Evolutionary conservation across 2,329 filamentous ascomycete species (phyloP).

Genomic region (Cyphellophora attinorum): DNA sequence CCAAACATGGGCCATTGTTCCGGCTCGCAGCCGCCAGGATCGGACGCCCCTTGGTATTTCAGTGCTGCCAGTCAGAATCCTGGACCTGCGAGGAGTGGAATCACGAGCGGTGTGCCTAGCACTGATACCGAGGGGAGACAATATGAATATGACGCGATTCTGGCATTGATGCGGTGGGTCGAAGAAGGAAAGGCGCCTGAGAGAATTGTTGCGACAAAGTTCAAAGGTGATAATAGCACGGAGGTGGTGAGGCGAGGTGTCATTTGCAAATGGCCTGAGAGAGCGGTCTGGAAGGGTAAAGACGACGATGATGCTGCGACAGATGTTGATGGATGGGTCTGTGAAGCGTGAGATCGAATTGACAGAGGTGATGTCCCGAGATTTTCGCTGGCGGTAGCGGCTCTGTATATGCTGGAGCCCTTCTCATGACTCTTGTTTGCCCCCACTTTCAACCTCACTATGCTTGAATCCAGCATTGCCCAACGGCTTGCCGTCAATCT

Average conservation of each 20-base stretch:
- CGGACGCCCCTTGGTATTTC: slow-evolving; percentile 2
- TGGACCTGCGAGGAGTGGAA: not conserved
- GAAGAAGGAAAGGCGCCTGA: slow-evolving; percentile 33
- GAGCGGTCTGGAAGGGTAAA: not conserved
- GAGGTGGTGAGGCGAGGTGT: not conserved
- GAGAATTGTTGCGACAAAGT: slow-evolving; percentile 35
- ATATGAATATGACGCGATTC: slow-evolving; percentile 37
- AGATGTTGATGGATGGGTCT: too few relatives aligned
- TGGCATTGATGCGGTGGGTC: slow-evolving; percentile 41
- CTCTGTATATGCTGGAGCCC: too few relatives aligned
- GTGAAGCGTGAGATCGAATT: too few relatives aligned
- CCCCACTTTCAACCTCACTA: slow-evolving; percentile 1
- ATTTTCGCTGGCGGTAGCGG: too few relatives aligned
- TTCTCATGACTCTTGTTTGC: not conserved
- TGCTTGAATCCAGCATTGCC: slow-evolving; percentile 2
- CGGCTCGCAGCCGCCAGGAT: slow-evolving; percentile 13
- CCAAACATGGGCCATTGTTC: slow-evolving; percentile 43
- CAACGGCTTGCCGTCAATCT: slow-evolving; percentile 8
- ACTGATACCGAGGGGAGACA: slow-evolving; percentile 1
- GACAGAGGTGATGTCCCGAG: too few relatives aligned
- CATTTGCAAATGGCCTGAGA: not conserved
- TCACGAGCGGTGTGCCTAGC: slow-evolving; percentile 1
- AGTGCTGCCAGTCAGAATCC: not conserved
- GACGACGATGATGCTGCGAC: too few relatives aligned
- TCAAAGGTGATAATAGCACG: not conserved